phyloP scores from a whole-genome alignment of 2,329 filamentous ascomycete genomes.

The Chrysosphaeria jannelii region DNA sequence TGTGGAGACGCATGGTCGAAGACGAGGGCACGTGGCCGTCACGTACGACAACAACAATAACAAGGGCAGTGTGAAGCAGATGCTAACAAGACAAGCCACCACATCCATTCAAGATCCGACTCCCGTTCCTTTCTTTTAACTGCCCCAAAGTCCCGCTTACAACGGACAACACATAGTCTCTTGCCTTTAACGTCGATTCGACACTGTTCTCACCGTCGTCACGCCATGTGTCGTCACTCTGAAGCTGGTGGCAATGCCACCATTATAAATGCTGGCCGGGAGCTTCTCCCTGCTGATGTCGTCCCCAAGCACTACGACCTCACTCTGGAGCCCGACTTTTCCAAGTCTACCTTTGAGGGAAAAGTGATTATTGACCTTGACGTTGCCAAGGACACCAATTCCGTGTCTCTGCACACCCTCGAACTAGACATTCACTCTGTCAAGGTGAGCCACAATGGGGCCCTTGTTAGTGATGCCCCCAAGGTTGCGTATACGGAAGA shows the following conservation, averaged over 20 bases:
- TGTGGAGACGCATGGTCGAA: no score
- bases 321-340: conserved; percentile 70
- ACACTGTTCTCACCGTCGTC: conserved; percentile 45
- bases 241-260: conserved; percentile 10
- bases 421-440: conserved; percentile 60
- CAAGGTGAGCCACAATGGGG: conserved; percentile 31
- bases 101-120: conserved; percentile 1
- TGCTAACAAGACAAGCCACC: no score
- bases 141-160: no score
- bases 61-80: no score
- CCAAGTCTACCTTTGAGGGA: conserved; percentile 65
- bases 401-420: conserved; percentile 63
- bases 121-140: no score
- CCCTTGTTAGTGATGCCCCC: conserved; percentile 27
- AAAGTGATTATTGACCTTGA: conserved; percentile 66
- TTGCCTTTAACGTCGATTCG: no score
- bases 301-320: conserved; percentile 79
- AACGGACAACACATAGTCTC: no score
- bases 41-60: no score
- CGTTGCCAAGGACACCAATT: conserved; percentile 55
- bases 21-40: no score
- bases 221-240: conserved; percentile 33
- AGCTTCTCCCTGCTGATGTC: conserved; percentile 76
- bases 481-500: conserved; percentile 45
- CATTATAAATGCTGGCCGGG: conserved; percentile 21